Evolutionary conservation across 345 rosid genomes (phyloP), one percentile per base, ranked within the genome.

Genomic region (Populus deltoides): DNA sequence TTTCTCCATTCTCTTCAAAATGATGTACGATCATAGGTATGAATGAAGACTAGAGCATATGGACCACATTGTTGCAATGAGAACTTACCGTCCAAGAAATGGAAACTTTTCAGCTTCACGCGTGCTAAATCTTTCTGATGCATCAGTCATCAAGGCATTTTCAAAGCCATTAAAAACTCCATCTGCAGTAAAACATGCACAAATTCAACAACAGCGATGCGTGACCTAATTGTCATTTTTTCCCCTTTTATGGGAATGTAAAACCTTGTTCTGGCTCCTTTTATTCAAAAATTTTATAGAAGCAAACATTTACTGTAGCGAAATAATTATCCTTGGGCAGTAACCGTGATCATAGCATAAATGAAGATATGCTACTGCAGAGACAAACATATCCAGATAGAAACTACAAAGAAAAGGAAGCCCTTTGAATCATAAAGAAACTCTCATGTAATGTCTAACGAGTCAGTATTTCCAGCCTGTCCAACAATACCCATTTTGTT

Each of bases 11-110:
- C 68, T 35, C 49, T 25, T 66, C n/a, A 22, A 12, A 53, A 25
- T 45, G 66, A 11, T 17, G 53, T 16, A 7, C 22, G 51, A 45
- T 22, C 53, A 33, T 31, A 77, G 2, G 22, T 72, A 33, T 8
- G 29, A 22, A 9, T 62, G 22, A 13, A 77, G 47, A 69, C 47
- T 31, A 39, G 2, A 79, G 53, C 73, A 39, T 36, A 63, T n/a
- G 71, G 66, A 49, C 45, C 33, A 22, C 36, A 27, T 73, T 71
- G 67, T n/a, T 51, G 57, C 70, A 79, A 55, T 33, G 78, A 85
- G 79, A 81, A 83, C 94, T 91, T 90, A 96, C 99, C 3, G 75
- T 86, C 93, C 91, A 81, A 93, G 90, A 86, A 96, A 93, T 77
- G 29, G 72, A 2, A 93, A 80, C 85, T 92, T 96, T 82, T 92